phyloP scores from a whole-genome alignment of 1,284 basidiomycete genomes.

The Xerocomus nothofagi region DNA sequence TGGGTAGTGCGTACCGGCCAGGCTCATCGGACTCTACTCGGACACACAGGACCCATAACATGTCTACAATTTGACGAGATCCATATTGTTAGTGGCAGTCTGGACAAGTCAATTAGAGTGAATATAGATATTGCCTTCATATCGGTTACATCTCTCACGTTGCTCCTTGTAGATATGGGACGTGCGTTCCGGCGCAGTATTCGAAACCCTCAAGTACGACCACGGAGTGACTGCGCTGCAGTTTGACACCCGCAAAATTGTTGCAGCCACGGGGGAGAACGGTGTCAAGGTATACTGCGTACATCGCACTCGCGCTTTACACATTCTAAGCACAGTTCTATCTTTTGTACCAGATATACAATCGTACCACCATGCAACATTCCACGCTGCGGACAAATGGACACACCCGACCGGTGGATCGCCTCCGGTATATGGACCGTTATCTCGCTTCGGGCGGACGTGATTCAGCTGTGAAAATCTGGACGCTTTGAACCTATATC shows the following conservation, averaged over 20 bases:
- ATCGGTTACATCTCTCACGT: neutral
- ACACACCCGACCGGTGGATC: slow-evolving; percentile 88
- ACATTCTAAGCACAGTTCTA: slow-evolving; percentile 1
- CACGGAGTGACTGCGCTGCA: slow-evolving; percentile 90
- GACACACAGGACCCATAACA: slow-evolving; percentile 93
- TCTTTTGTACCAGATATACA: slow-evolving; percentile 72
- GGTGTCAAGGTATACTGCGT: slow-evolving; percentile 72
- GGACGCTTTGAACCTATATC: slow-evolving; percentile 74
- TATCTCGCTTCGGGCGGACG: slow-evolving; percentile 91
- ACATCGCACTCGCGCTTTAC: neutral
- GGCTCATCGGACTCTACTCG: slow-evolving; percentile 89
- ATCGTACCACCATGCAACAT: slow-evolving; percentile 91
- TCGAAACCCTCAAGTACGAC: slow-evolving; percentile 91
- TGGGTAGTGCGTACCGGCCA: slow-evolving; percentile 95
- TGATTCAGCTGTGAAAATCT: slow-evolving; percentile 90
- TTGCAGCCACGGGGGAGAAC: slow-evolving; percentile 93
- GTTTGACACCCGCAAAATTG: slow-evolving; percentile 93
- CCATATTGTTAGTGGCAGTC: slow-evolving; percentile 87
- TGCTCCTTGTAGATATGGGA: slow-evolving; percentile 84
- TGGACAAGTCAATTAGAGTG: slow-evolving; percentile 93
- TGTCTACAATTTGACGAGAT: slow-evolving; percentile 97
- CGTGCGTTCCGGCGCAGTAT: slow-evolving; percentile 84
- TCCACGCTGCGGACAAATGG: slow-evolving; percentile 86
- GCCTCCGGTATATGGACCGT: slow-evolving; percentile 93
- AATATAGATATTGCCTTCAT: slow-evolving; percentile 30